Conservation (phyloP, 257 asterid species). For the Striga asiatica region DNA sequence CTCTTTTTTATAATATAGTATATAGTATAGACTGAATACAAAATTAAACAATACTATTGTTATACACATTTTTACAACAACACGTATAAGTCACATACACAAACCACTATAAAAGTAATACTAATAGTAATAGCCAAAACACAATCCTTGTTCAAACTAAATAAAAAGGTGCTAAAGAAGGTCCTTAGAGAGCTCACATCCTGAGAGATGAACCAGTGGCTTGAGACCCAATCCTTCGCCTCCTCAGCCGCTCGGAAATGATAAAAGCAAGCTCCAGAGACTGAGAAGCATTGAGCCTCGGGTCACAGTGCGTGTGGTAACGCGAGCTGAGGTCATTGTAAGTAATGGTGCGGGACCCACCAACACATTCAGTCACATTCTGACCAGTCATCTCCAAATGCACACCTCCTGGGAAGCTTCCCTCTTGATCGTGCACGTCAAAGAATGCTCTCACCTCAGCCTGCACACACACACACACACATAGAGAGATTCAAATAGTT, state of each 20-base stretch:
- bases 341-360: constrained; percentile 56
- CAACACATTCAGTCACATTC: constrained; percentile 57
- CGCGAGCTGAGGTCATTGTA: constrained; percentile 53
- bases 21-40: too few relatives aligned
- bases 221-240: constrained; percentile 36
- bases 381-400: constrained; percentile 73
- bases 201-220: background rate
- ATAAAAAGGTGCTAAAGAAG: too few relatives aligned
- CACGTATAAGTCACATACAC: too few relatives aligned
- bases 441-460: constrained; percentile 58
- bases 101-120: too few relatives aligned
- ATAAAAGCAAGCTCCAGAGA: constrained; percentile 55
- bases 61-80: too few relatives aligned
- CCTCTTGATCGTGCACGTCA: constrained; percentile 67
- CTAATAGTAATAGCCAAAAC: too few relatives aligned
- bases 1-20: too few relatives aligned
- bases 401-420: constrained; percentile 61
- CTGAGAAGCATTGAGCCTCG: constrained; percentile 59
- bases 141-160: too few relatives aligned
- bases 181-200: too few relatives aligned
- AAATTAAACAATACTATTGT: too few relatives aligned
- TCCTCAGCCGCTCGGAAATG: constrained; percentile 46
- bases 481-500: too few relatives aligned
- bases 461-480: constrained; percentile 13
- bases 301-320: constrained; percentile 60